Percentiles rank a stretch among this genome's conserved stretches.
phyloP scores from a whole-genome alignment of 352 stramenopile species.

The Globisporangium takayamanum region DNA sequence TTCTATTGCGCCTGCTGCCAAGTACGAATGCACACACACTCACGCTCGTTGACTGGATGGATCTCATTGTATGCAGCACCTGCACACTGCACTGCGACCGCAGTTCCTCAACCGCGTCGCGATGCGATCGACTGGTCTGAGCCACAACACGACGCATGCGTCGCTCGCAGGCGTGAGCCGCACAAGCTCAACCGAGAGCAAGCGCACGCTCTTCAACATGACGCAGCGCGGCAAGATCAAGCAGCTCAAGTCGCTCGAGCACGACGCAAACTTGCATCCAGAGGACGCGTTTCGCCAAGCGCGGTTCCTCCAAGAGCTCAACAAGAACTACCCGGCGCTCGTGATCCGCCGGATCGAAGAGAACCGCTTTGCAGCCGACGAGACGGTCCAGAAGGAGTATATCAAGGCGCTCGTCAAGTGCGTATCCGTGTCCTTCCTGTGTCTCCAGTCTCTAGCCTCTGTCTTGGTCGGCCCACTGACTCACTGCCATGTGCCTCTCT shows the following conservation, averaged over 20 bases:
- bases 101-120: slow-evolving; percentile 5
- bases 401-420: slow-evolving; percentile 87
- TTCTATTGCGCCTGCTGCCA: too few species aligned
- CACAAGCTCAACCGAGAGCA: slow-evolving; percentile 14
- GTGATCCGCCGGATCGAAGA: slow-evolving; percentile 83
- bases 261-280: slow-evolving; percentile 68
- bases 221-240: slow-evolving; percentile 69
- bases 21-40: not conserved
- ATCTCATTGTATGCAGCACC: slow-evolving; percentile 2
- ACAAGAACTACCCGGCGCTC: slow-evolving; percentile 79
- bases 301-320: slow-evolving; percentile 83
- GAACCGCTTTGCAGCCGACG: slow-evolving; percentile 73
- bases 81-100: slow-evolving; percentile 8
- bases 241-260: slow-evolving; percentile 78
- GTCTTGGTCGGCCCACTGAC: not conserved
- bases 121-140: not conserved
- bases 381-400: slow-evolving; percentile 83
- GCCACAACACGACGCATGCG: not conserved
- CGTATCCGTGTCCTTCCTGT: not conserved
- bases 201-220: slow-evolving; percentile 77
- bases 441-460: not conserved
- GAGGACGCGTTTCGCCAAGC: slow-evolving; percentile 73
- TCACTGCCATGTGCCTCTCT: not conserved
- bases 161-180: not conserved
- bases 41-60: too few species aligned